These are phyloP conservation scores for Phanerochaete carnosa DNA, from an alignment of 768 basidiomycete genomes.

Conservation along the genomic window DNA sequence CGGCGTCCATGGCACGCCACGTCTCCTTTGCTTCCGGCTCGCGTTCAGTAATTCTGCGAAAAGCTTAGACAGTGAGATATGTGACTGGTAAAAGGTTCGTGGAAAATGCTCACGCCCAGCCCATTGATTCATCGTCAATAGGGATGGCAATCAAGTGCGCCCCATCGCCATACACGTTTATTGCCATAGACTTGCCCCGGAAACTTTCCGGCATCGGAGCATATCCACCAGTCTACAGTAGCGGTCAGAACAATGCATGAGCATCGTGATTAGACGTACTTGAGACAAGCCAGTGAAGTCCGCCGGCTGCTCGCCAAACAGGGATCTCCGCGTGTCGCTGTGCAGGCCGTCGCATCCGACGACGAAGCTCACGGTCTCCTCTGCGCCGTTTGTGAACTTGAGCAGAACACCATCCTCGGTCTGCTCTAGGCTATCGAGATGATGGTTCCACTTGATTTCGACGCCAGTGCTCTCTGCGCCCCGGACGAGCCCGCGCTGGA, in stretches of 20 bases:
- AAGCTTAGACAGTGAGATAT: background rate
- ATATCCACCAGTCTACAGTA: background rate
- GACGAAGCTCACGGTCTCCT: slow-evolving; percentile 35
- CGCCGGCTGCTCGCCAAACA: slow-evolving; percentile 8
- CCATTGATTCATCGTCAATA: slow-evolving; percentile 14
- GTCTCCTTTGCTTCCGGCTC: slow-evolving; percentile 38
- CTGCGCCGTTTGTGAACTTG: slow-evolving; percentile 32
- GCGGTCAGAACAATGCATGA: background rate
- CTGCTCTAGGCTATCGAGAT: slow-evolving; percentile 31
- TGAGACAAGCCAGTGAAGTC: slow-evolving; percentile 20
- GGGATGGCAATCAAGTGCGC: slow-evolving; percentile 36
- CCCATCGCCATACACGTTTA: slow-evolving; percentile 35
- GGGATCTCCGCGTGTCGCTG: slow-evolving; percentile 32
- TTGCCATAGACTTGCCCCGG: slow-evolving; percentile 17
- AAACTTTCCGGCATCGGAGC: slow-evolving; percentile 21
- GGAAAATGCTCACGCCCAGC: slow-evolving; percentile 9
- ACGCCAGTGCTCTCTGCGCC: slow-evolving; percentile 30
- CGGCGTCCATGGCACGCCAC: slow-evolving; percentile 35
- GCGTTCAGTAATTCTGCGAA: slow-evolving; percentile 29
- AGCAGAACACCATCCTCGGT: slow-evolving; percentile 28
- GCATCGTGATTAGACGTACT: background rate
- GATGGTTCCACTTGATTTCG: slow-evolving; percentile 31
- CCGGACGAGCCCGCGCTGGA: slow-evolving; percentile 29
- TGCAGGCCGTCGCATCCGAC: slow-evolving; percentile 46
- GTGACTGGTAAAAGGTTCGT: background rate